Base-by-base conservation (phyloP, 495 filamentous ascomycete genomes). In the Aspergillus avenaceus region DNA sequence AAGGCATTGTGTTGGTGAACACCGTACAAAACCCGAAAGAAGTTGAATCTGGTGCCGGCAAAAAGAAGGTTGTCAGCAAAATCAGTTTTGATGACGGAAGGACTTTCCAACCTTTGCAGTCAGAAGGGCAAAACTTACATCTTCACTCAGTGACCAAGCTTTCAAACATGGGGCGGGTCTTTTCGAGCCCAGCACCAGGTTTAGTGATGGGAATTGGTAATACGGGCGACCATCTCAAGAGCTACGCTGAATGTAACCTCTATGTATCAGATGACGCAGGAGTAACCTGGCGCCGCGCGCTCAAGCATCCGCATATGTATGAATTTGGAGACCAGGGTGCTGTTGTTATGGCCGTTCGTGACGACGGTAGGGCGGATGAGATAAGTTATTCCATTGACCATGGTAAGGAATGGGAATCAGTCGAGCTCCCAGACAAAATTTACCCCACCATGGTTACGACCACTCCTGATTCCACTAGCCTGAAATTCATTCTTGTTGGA, bases 61-160 rank as follows among this genome's bases (percentile, higher is more conserved):
- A 21, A 16, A 38, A 95, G 73, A 80, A 90, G 64, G 56, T 95
- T 26, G 73, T 81, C 53, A 86, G 85, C 24, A 74, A 80, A 56
- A 97, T 98, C 58, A 95, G 85, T 55, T 98, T 98, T 56, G 90
- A 97, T 60, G 93, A 97, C 62, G 93, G 93, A 4, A 76, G 89
- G 50, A 87, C 81, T 0, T 95, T 90, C 53, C 75, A 85, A 45
- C 34, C 68, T 8, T 73, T 91, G 52, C 87, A 87, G 50, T 71
- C 70, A 31, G 76, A 73, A 18, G 69, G 77, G 9, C 70, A 81
- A 22, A 60, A 77, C 9, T 74, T 98, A 26, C 90, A 98, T 65
- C 76, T 98, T 2, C 92, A 97, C 62, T 96, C 91, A 0, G 84
- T 96, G 46, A 96, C 93, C 5, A 78, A 90, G 23, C 74, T 88